A percentile compares a stretch with the other conserved stretches of the same genome.
phyloP scores from a whole-genome alignment of 768 basidiomycete genomes.

The Serendipita sp. region DNA sequence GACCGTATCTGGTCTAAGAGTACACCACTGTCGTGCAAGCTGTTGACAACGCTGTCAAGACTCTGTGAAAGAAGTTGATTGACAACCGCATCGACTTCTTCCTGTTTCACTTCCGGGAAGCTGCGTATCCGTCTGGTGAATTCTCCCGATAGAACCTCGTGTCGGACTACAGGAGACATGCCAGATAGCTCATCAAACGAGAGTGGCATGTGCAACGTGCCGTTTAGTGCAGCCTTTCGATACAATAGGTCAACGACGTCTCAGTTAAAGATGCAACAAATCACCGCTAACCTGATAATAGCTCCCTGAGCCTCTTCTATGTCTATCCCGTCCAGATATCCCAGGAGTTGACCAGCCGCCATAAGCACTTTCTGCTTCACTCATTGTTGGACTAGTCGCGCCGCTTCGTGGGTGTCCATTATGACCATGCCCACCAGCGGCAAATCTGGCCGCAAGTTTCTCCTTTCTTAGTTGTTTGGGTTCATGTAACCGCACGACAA shows the following conservation, averaged over 20 bases:
- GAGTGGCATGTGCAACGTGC: slow-evolving; percentile 68
- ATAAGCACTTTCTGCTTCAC: slow-evolving; percentile 42
- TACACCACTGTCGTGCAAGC: slow-evolving; percentile 53
- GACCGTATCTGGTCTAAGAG: slow-evolving; percentile 47
- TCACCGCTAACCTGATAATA: slow-evolving; percentile 54
- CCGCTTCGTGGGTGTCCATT: slow-evolving; percentile 73
- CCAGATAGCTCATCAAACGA: slow-evolving; percentile 73
- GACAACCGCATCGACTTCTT: slow-evolving; percentile 50
- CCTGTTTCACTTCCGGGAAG: slow-evolving; percentile 26
- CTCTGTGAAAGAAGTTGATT: slow-evolving; percentile 56
- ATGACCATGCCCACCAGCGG: slow-evolving; percentile 27
- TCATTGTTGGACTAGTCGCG: slow-evolving; percentile 69
- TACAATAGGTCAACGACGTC: slow-evolving; percentile 5
- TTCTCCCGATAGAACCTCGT: slow-evolving; percentile 73
- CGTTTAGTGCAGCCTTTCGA: slow-evolving; percentile 58
- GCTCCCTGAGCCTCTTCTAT: slow-evolving; percentile 67
- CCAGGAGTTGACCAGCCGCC: slow-evolving; percentile 64
- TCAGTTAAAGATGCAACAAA: slow-evolving; percentile 1
- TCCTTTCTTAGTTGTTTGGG: slow-evolving; percentile 84
- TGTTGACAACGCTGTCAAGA: slow-evolving; percentile 60
- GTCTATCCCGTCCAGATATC: slow-evolving; percentile 43
- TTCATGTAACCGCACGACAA: slow-evolving; percentile 80
- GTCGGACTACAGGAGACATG: slow-evolving; percentile 74
- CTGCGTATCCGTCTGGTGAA: slow-evolving; percentile 48
- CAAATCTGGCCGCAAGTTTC: slow-evolving; percentile 69